A percentile compares a stretch with the other conserved stretches of the same genome.
Evolutionary conservation across 805 yeast species (phyloP).

Genomic region (Starmerella floricola): DNA sequence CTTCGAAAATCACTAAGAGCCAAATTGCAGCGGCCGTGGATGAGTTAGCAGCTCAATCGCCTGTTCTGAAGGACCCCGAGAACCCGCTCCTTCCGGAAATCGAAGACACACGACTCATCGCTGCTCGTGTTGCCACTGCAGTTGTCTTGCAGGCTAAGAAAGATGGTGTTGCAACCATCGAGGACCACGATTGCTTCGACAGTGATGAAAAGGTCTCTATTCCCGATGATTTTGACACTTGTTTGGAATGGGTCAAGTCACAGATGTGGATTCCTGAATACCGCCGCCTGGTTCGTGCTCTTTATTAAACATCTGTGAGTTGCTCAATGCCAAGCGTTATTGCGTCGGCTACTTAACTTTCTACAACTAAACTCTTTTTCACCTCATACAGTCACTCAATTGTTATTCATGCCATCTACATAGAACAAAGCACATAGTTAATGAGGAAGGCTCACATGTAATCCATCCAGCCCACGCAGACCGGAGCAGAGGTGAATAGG

Average conservation of each 20-base stretch:
- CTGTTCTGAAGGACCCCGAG: constrained; percentile 54
- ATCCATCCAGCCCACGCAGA: no score
- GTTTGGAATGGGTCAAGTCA: constrained; percentile 62
- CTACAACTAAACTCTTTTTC: no score
- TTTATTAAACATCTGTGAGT: constrained; percentile 1
- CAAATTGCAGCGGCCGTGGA: constrained; percentile 97
- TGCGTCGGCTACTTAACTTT: no score
- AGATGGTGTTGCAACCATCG: constrained; percentile 76
- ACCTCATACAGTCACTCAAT: no score
- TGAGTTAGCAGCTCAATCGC: constrained; percentile 73
- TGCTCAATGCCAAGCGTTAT: no score
- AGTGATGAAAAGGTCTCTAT: constrained; percentile 55
- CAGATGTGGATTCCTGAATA: constrained; percentile 96
- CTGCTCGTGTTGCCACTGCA: constrained; percentile 87
- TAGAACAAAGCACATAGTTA: no score
- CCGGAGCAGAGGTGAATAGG: no score
- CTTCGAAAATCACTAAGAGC: constrained; percentile 64
- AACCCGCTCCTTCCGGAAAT: constrained; percentile 80
- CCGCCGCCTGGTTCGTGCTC: constrained; percentile 37
- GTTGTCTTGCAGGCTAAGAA: constrained; percentile 76
- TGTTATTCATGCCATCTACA: no score
- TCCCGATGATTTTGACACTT: constrained; percentile 67
- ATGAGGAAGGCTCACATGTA: no score
- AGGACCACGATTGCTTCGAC: constrained; percentile 54
- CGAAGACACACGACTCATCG: constrained; percentile 74